Evolutionary conservation across 2,329 filamentous ascomycete species (phyloP).

Genomic region (Cladosporium sp.): DNA sequence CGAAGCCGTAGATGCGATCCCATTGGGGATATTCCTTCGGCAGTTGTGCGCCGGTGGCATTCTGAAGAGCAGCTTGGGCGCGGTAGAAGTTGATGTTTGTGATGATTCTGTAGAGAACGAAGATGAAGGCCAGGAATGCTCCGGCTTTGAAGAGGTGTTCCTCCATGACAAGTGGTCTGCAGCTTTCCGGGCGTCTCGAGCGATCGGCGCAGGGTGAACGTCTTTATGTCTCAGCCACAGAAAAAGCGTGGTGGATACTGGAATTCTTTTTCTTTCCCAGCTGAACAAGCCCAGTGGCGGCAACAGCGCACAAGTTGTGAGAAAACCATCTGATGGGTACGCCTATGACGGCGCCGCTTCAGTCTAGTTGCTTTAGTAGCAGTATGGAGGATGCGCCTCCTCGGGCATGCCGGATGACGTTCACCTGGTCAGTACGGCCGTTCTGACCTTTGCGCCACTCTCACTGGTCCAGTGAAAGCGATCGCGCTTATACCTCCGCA

Average conservation of each 20-base stretch:
- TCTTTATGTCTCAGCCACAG: background rate
- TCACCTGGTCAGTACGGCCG: background rate
- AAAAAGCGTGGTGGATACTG: background rate
- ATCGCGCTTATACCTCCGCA: too few species aligned
- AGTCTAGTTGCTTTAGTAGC: too few species aligned
- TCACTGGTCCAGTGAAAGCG: background rate
- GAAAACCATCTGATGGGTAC: background rate
- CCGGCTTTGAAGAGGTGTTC: background rate
- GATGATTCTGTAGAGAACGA: slow-evolving; percentile 5
- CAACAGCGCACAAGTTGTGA: background rate
- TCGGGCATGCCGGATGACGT: background rate
- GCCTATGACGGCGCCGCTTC: too few species aligned
- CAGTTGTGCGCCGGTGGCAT: background rate
- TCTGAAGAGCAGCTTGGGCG: slow-evolving; percentile 1
- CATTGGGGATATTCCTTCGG: slow-evolving; percentile 28
- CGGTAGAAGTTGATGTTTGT: background rate
- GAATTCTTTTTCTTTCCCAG: too few species aligned
- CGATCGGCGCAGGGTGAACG: background rate
- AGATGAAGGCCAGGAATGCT: background rate
- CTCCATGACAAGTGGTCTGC: background rate
- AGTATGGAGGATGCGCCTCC: background rate
- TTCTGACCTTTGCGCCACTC: background rate
- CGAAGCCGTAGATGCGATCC: slow-evolving; percentile 53
- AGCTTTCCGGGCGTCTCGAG: background rate
- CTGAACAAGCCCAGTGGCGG: background rate